These are phyloP conservation scores for Prillingera fragicola DNA, from an alignment of 1,284 basidiomycete species.

Conservation along the genomic window DNA sequence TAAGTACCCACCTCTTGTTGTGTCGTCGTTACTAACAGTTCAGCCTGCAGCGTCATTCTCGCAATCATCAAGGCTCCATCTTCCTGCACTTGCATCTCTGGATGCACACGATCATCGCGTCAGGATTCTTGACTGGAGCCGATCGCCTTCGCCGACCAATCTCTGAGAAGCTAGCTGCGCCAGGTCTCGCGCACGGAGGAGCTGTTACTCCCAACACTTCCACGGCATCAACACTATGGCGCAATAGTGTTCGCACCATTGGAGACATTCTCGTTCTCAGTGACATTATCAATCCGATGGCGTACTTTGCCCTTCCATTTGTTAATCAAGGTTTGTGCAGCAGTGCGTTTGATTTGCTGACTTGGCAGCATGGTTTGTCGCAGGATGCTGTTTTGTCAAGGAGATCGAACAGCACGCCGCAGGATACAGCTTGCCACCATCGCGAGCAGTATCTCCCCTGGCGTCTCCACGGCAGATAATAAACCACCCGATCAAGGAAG, in stretches of 20 bases:
- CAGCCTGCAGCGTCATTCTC: slow-evolving; percentile 23
- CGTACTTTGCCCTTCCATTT: slow-evolving; percentile 29
- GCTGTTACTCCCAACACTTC: slow-evolving; percentile 17
- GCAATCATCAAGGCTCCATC: slow-evolving; percentile 16
- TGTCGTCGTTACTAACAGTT: slow-evolving; percentile 9
- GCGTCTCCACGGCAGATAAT: neutral
- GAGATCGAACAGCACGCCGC: slow-evolving; percentile 13
- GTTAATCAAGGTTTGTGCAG: slow-evolving; percentile 31
- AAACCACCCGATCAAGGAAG: neutral
- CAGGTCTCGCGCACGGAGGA: slow-evolving; percentile 7
- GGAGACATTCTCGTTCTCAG: slow-evolving; percentile 31
- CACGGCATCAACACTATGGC: slow-evolving; percentile 16
- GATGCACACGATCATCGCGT: slow-evolving; percentile 32
- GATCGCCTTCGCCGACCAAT: slow-evolving; percentile 6
- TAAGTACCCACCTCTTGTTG: slow-evolving; percentile 7
- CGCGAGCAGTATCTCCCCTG: neutral
- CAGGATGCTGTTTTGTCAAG: slow-evolving; percentile 32
- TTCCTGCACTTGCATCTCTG: slow-evolving; percentile 32
- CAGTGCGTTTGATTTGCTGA: too few relatives aligned
- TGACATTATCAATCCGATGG: slow-evolving; percentile 27
- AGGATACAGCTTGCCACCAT: neutral
- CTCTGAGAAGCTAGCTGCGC: neutral
- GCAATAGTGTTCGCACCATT: slow-evolving; percentile 28
- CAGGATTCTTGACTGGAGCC: slow-evolving; percentile 16
- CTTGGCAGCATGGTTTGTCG: slow-evolving; percentile 20